phyloP scores from a whole-genome alignment of 2,329 filamentous ascomycete species.

The Aspergillus japonicus region DNA sequence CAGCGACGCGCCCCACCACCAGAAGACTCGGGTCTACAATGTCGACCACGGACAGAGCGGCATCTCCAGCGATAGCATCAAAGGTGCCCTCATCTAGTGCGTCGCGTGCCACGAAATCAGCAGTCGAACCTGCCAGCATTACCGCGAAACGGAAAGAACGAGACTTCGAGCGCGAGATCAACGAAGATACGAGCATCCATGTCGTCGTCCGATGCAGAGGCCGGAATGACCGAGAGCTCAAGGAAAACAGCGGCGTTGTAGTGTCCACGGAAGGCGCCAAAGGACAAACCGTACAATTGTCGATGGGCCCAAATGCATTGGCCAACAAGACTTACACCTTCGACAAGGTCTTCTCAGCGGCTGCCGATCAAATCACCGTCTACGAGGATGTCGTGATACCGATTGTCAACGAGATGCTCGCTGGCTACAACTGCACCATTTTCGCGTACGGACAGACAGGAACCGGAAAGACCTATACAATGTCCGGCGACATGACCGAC shows the following conservation, averaged over 20 bases:
- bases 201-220: constrained; percentile 94
- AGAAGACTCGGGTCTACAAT: constrained; percentile 51
- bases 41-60: constrained; percentile 53
- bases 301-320: constrained; percentile 87
- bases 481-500: constrained; percentile 96
- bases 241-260: constrained; percentile 92
- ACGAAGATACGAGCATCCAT: constrained; percentile 92
- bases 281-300: constrained; percentile 78
- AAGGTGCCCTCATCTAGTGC: constrained; percentile 51
- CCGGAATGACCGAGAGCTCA: constrained; percentile 85
- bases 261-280: constrained; percentile 84
- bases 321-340: constrained; percentile 97
- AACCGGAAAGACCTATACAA: constrained; percentile 98
- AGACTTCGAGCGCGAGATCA: constrained; percentile 69
- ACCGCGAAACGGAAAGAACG: constrained; percentile 82
- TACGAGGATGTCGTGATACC: constrained; percentile 95
- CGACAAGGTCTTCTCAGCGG: constrained; percentile 93
- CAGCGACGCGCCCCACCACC: constrained; percentile 50
- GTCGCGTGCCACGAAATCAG: constrained; percentile 43
- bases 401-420: constrained; percentile 91
- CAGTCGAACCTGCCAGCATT: constrained; percentile 49
- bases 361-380: constrained; percentile 88
- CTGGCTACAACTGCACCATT: constrained; percentile 96
- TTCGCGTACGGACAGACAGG: constrained; percentile 98
- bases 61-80: constrained; percentile 70